A percentile compares a stretch with the other conserved stretches of the same genome.
Conservation (phyloP, 371 early-diverging fungal genomes). For the Catenaria anguillulae region DNA sequence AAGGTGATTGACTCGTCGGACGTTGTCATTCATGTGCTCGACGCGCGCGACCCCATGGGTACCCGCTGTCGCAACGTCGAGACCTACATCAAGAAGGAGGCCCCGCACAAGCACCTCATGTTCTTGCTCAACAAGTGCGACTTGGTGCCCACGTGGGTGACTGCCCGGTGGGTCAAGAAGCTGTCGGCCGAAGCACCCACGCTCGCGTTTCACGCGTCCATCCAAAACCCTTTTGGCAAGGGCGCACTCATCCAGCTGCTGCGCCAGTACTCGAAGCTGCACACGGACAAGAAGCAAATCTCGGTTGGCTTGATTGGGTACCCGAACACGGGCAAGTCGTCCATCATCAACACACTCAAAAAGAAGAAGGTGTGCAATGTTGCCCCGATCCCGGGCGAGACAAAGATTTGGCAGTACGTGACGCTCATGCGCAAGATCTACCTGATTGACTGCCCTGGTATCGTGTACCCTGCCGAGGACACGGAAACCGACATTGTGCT, state of each 20-base stretch:
- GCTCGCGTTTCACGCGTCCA: conserved; percentile 94
- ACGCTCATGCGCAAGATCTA: conserved; percentile 97
- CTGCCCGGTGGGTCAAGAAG: conserved; percentile 81
- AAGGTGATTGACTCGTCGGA: conserved; percentile 99
- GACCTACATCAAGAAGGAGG: conserved; percentile 82
- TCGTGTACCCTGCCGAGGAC: conserved; percentile 85
- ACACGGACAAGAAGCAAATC: conserved; percentile 94
- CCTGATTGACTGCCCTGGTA: conserved; percentile 98
- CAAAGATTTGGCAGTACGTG: conserved; percentile 99
- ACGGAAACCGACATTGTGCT: conserved; percentile 91
- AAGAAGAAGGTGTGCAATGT: conserved; percentile 95
- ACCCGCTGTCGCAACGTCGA: conserved; percentile 90
- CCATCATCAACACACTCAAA: conserved; percentile 97
- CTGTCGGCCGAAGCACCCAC: conserved; percentile 89
- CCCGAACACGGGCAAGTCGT: conserved; percentile 92
- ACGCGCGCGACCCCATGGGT: conserved; percentile 97
- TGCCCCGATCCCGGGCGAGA: conserved; percentile 99
- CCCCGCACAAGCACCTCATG: conserved; percentile 92
- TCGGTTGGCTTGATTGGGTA: conserved; percentile 96
- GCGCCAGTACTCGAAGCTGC: conserved; percentile 89
- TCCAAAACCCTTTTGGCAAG: conserved; percentile 97
- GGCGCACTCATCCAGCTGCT: conserved; percentile 93
- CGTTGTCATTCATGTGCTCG: conserved; percentile 95
- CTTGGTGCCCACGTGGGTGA: conserved; percentile 98
- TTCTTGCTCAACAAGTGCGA: conserved; percentile 99